Conservation (phyloP, 2,329 filamentous ascomycete genomes). For the Spiromastix sp. region DNA sequence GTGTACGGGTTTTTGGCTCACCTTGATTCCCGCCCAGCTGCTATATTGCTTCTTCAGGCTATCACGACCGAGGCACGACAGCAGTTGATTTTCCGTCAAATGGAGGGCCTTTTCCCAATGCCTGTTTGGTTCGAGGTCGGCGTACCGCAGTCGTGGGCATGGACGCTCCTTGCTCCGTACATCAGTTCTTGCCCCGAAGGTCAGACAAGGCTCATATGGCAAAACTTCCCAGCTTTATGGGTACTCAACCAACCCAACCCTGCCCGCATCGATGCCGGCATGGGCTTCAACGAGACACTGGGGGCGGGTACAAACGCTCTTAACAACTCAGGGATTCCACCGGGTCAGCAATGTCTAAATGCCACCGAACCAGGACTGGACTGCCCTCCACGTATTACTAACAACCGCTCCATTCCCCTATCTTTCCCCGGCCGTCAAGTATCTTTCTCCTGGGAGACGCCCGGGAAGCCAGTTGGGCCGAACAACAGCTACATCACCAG, state of each 20-base stretch:
- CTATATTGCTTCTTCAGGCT: slow-evolving; percentile 61
- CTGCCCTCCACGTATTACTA: slow-evolving; percentile 55
- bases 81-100: slow-evolving; percentile 76
- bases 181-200: slow-evolving; percentile 65
- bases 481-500: slow-evolving; percentile 73
- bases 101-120: slow-evolving; percentile 69
- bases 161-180: slow-evolving; percentile 71
- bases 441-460: slow-evolving; percentile 60
- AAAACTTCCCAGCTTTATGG: slow-evolving; percentile 67
- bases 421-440: slow-evolving; percentile 65
- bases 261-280: slow-evolving; percentile 54
- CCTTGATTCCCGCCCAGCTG: slow-evolving; percentile 64
- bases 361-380: slow-evolving; percentile 36
- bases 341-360: slow-evolving; percentile 47
- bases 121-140: slow-evolving; percentile 72
- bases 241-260: slow-evolving; percentile 70
- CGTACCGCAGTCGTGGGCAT: slow-evolving; percentile 74
- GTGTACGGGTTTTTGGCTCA: slow-evolving; percentile 75
- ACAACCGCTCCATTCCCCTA: slow-evolving; percentile 60
- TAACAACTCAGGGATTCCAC: slow-evolving; percentile 28
- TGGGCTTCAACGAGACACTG: slow-evolving; percentile 53
- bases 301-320: slow-evolving; percentile 22
- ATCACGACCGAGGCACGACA: slow-evolving; percentile 73
- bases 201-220: slow-evolving; percentile 68
- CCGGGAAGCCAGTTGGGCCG: slow-evolving; percentile 59